phyloP scores from a whole-genome alignment of 106 monocot genomes.

The Chionographis japonica region DNA sequence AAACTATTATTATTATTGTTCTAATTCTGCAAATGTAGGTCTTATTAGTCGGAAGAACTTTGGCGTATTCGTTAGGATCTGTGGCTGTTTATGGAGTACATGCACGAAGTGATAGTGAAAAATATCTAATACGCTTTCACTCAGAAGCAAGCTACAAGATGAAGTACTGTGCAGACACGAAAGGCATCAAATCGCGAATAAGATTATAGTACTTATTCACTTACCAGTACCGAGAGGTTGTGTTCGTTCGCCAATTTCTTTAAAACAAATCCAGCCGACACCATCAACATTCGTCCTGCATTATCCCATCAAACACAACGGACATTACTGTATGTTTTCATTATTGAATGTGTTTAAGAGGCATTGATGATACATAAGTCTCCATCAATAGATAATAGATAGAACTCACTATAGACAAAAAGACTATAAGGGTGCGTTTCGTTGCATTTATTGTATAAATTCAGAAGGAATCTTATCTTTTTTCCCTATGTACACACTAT shows the following conservation, averaged over 20 bases:
- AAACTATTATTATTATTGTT: neutral
- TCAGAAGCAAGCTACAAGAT: neutral
- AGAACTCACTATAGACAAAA: too few relatives aligned
- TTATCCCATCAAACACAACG: neutral
- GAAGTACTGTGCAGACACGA: too few relatives aligned
- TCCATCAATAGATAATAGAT: too few relatives aligned
- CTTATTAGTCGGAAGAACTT: neutral
- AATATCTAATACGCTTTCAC: too few relatives aligned
- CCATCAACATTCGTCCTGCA: slow-evolving; percentile 74
- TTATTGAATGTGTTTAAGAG: too few relatives aligned
- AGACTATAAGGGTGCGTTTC: too few relatives aligned
- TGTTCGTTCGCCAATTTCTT: slow-evolving; percentile 68
- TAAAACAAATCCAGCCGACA: slow-evolving; percentile 52
- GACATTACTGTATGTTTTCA: neutral
- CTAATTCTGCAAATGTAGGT: neutral
- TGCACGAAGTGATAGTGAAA: neutral
- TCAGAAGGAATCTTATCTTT: too few relatives aligned
- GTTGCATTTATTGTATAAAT: too few relatives aligned
- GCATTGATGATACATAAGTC: too few relatives aligned
- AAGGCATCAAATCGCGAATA: neutral
- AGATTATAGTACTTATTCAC: neutral
- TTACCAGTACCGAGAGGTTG: slow-evolving; percentile 71
- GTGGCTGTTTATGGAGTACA: neutral
- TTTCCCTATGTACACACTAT: too few relatives aligned
- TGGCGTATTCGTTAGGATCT: neutral